Percentiles rank a stretch among this genome's conserved stretches.
Conservation (phyloP, 2,329 filamentous ascomycete species). For the Colletotrichum shisoi region DNA sequence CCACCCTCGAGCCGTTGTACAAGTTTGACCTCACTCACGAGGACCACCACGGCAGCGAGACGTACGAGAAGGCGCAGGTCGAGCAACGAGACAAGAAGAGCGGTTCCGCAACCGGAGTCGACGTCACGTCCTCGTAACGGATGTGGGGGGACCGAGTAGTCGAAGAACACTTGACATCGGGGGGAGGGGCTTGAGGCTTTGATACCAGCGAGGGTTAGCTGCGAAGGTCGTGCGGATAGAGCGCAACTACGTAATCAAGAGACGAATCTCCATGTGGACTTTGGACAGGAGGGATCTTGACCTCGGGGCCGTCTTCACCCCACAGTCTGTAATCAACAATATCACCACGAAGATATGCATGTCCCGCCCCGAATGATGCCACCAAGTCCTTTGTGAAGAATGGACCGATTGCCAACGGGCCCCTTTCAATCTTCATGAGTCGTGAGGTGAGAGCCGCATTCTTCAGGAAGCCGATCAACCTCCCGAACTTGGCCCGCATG, state of each 20-base stretch:
- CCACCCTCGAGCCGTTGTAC: constrained; percentile 54
- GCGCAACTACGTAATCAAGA: constrained; percentile 25
- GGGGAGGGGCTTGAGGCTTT: not conserved
- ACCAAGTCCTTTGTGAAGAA: constrained; percentile 12
- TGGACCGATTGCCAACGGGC: constrained; percentile 2
- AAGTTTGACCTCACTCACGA: constrained; percentile 48
- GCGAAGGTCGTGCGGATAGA: constrained; percentile 14
- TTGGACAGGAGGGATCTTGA: not conserved
- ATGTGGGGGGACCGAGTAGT: not conserved
- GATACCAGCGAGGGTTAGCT: constrained; percentile 2
- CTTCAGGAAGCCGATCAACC: constrained; percentile 2
- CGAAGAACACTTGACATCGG: not conserved
- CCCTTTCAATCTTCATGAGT: constrained; percentile 26
- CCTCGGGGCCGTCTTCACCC: not conserved
- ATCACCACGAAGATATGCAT: constrained; percentile 9
- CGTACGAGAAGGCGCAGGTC: constrained; percentile 51
- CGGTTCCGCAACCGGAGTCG: constrained; percentile 7
- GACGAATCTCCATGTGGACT: not conserved
- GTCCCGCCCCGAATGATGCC: constrained; percentile 13
- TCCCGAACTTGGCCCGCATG: not conserved
- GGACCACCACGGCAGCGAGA: constrained; percentile 45
- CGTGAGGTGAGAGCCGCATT: constrained; percentile 20
- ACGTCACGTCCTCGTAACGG: constrained; percentile 9
- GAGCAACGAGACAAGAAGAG: constrained; percentile 50
- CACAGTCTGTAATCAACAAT: constrained; percentile 16